Conservation (phyloP, 2,329 filamentous ascomycete species). For the Colletotrichum tanaceti region DNA sequence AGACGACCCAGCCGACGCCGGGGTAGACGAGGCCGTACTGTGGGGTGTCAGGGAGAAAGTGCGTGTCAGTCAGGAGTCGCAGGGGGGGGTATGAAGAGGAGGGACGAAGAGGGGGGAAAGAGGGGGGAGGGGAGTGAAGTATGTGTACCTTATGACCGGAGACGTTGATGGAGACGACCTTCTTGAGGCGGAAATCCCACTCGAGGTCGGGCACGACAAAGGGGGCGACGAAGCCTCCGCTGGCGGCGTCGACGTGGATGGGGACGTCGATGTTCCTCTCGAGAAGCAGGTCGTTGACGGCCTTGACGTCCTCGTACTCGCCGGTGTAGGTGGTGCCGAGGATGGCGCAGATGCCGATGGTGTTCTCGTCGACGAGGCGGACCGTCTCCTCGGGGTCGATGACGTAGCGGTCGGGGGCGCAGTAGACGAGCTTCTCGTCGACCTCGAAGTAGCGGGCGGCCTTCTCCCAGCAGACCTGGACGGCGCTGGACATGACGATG, state of each 20-base stretch:
- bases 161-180: constrained; percentile 92
- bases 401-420: constrained; percentile 69
- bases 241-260: constrained; percentile 94
- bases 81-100: not conserved
- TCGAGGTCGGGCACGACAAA: constrained; percentile 86
- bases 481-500: constrained; percentile 94
- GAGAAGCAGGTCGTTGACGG: constrained; percentile 86
- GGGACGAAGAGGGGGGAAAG: not conserved
- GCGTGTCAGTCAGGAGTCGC: not conserved
- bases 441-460: constrained; percentile 90
- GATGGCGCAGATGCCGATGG: constrained; percentile 92
- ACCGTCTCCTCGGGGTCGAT: constrained; percentile 73
- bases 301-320: constrained; percentile 94
- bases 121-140: constrained; percentile 58
- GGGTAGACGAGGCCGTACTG: constrained; percentile 79
- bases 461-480: constrained; percentile 98
- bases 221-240: constrained; percentile 91
- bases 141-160: constrained; percentile 83
- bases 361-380: constrained; percentile 72
- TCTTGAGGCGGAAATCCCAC: constrained; percentile 93
- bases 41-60: not conserved
- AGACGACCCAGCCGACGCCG: constrained; percentile 93
- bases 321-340: constrained; percentile 95
- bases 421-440: constrained; percentile 84
- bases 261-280: constrained; percentile 80